Evolutionary conservation across 2,329 filamentous ascomycete genomes (phyloP).

Genomic region (Zasmidium citrigriseum): DNA sequence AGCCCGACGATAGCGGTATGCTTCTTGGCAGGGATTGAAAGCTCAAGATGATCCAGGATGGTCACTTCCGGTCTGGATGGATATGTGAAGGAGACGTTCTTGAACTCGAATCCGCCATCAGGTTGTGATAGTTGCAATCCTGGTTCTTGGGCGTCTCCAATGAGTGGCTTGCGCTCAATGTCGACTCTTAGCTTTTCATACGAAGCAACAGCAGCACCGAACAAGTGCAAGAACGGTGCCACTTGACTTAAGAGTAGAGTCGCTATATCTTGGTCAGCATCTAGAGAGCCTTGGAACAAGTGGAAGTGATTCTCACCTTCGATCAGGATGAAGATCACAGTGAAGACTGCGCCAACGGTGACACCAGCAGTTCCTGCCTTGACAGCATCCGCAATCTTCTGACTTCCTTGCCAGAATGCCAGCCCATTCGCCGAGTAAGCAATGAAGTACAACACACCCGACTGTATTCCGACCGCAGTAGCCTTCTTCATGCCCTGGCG

Average conservation of each 20-base stretch:
- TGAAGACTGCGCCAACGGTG: slow-evolving; percentile 51
- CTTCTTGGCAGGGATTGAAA: slow-evolving; percentile 36
- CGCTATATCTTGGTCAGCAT: slow-evolving; percentile 16
- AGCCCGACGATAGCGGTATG: slow-evolving; percentile 48
- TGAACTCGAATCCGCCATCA: slow-evolving; percentile 34
- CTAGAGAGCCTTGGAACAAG: too few relatives aligned
- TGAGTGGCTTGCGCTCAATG: slow-evolving; percentile 51
- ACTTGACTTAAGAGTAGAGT: slow-evolving; percentile 49
- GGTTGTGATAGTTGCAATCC: slow-evolving; percentile 1
- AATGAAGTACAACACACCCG: slow-evolving; percentile 66
- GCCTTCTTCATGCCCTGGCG: slow-evolving; percentile 61
- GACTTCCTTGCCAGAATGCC: slow-evolving; percentile 68
- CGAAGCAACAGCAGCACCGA: slow-evolving; percentile 52
- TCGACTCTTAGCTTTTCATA: slow-evolving; percentile 61
- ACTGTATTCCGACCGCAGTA: slow-evolving; percentile 57
- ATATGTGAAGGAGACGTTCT: slow-evolving; percentile 44
- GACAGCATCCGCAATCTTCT: slow-evolving; percentile 51
- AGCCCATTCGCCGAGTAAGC: slow-evolving; percentile 67
- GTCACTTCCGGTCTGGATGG: slow-evolving; percentile 41
- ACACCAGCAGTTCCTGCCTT: slow-evolving; percentile 9
- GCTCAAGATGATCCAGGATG: slow-evolving; percentile 40
- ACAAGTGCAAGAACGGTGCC: slow-evolving; percentile 52
- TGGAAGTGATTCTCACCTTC: slow-evolving; percentile 38
- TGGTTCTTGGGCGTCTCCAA: slow-evolving; percentile 39
- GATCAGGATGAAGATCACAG: slow-evolving; percentile 57